Conservation (phyloP, 2,329 filamentous ascomycete species). For the Xylariaceae sp. region DNA sequence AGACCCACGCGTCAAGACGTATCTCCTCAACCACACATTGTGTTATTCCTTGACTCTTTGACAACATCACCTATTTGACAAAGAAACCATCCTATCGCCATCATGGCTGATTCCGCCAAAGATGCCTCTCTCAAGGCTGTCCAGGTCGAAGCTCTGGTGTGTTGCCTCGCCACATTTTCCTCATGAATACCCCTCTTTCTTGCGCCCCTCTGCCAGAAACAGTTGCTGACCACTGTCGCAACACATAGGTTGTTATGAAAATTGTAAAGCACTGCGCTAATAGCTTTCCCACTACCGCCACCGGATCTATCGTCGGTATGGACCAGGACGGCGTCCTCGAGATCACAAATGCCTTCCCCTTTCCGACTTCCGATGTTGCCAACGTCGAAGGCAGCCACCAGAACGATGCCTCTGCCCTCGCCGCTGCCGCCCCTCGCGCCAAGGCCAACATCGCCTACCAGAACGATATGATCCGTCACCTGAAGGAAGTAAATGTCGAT, state of each 20-base stretch:
- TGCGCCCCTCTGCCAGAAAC: conserved; percentile 16
- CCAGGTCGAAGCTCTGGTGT: conserved; percentile 90
- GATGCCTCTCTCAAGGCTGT: conserved; percentile 77
- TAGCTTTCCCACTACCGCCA: conserved; percentile 82
- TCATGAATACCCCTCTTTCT: conserved; percentile 28
- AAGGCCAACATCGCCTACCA: conserved; percentile 89
- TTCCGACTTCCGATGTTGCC: conserved; percentile 75
- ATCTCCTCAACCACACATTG: conserved; percentile 14
- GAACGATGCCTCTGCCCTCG: conserved; percentile 69
- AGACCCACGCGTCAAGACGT: conserved; percentile 15
- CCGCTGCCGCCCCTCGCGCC: conserved; percentile 83
- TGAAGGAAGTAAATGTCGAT: conserved; percentile 96
- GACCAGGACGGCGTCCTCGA: conserved; percentile 77
- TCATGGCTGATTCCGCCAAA: conserved; percentile 58
- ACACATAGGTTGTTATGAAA: conserved; percentile 81
- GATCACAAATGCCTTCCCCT: conserved; percentile 92
- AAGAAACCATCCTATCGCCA: conserved; percentile 21
- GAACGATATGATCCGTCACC: conserved; percentile 93
- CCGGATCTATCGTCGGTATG: conserved; percentile 90
- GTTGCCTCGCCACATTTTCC: conserved; percentile 41
- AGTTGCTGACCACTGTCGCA: conserved; percentile 15
- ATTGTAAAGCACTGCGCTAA: conserved; percentile 93
- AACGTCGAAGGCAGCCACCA: conserved; percentile 64
- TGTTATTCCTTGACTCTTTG: conserved; percentile 9
- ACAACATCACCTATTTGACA: conserved; percentile 4